Base-by-base conservation (phyloP, 306 rosid genomes). In the Dryas drummondii region DNA sequence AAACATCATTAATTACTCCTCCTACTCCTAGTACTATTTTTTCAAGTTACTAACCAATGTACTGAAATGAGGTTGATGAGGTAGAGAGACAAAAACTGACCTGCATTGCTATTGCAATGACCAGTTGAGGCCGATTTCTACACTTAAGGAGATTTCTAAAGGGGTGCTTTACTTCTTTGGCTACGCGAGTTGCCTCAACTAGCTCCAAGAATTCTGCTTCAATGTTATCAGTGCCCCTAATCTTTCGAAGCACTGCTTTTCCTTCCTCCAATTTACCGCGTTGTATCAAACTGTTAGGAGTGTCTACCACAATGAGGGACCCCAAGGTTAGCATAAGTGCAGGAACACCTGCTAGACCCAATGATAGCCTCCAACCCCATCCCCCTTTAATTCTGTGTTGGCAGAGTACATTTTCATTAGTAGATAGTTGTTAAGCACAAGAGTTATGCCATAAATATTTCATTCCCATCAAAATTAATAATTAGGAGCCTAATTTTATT, bases 351-450 rank as follows among this genome's bases (percentile, higher is more conserved):
- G 91, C 94, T 72, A 94, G 54, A 17, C 98, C 97, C 52, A 94
- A 70, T 4, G 98, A 94, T 9, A 94, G 5, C 73, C 98, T 84
- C 98, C 98, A 91, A 9, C 98, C 98, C 98, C 98, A 91, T 68
- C 92, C 97, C 6, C 93, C 97, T 50, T 78, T 70, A 68, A 68
- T 32, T 15, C 27, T 72, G 57, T 58, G 10, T 72, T 47, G 48
- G 67, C 56, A 58, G n/a, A 72, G 5, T 47, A 7, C 56, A 57
- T 2, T 15, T 45, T n/a, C 58, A 5, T 58, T 26, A 71, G 54
- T 44, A 7, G 48, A 46, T 26, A 57, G 27, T 9, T 57, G 56
- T 72, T 58, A 27, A 47, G 76, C 41, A 59, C 66, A 57, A 19
- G 9, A 22, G 14, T 4, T 6, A 8, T 13, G 51, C n/a, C 7